phyloP scores from a whole-genome alignment of 352 stramenopile genomes.

The Globisporangium lucens region DNA sequence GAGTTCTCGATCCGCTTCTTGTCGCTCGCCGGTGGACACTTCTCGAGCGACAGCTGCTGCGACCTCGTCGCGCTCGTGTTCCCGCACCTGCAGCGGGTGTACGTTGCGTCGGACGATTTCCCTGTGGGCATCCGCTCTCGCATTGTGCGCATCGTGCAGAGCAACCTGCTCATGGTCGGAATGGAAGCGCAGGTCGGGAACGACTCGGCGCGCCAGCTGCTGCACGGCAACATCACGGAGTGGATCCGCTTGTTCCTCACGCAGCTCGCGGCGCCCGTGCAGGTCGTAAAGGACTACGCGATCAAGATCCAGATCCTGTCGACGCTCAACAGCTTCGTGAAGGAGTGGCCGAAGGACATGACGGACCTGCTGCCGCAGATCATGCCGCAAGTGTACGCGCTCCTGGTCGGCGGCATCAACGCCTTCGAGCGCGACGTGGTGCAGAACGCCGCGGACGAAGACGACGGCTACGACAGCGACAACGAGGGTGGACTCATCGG shows the following conservation, averaged over 20 bases:
- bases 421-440: conserved; percentile 62
- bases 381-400: conserved; percentile 62
- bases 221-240: conserved; percentile 61
- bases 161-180: conserved; percentile 73
- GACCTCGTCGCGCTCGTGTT: conserved; percentile 74
- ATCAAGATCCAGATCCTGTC: conserved; percentile 79
- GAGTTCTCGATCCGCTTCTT: conserved; percentile 76
- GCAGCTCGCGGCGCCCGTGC: conserved; percentile 40
- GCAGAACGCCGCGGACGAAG: conserved; percentile 40
- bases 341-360: conserved; percentile 84
- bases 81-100: conserved; percentile 68
- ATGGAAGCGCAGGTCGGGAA: conserved; percentile 83
- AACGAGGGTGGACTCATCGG: conserved; percentile 63
- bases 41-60: conserved; percentile 78
- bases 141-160: conserved; percentile 75
- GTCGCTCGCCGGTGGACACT: conserved; percentile 64
- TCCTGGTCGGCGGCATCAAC: conserved; percentile 41
- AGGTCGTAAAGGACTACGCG: conserved; percentile 51
- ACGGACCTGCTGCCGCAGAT: conserved; percentile 64
- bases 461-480: conserved; percentile 79
- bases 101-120: conserved; percentile 44
- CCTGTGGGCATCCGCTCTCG: conserved; percentile 44
- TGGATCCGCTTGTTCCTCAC: conserved; percentile 74
- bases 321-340: conserved; percentile 73
- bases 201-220: conserved; percentile 41